These are phyloP conservation scores for Arachnomyces sp. DNA, from an alignment of 2,329 filamentous ascomycete species.

Conservation along the genomic window DNA sequence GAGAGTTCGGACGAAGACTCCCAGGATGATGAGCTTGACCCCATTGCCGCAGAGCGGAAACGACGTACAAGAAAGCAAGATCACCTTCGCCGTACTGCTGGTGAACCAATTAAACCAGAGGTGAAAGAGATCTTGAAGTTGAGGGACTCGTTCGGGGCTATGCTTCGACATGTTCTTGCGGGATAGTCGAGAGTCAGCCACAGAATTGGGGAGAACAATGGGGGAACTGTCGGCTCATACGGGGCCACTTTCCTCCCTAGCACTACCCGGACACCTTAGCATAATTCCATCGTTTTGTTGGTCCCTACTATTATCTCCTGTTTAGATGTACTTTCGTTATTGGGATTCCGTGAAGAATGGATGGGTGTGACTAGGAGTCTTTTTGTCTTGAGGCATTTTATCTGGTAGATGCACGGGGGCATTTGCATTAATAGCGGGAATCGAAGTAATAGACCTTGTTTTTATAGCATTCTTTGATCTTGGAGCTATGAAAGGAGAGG, in stretches of 20 bases:
- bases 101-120: slow-evolving; percentile 72
- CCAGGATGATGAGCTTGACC: slow-evolving; percentile 70
- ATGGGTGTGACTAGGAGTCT: no score
- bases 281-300: background rate
- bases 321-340: no score
- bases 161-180: slow-evolving; percentile 74
- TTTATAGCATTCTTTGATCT: no score
- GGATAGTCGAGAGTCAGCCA: slow-evolving; percentile 42
- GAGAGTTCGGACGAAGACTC: slow-evolving; percentile 59
- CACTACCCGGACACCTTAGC: background rate
- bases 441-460: no score
- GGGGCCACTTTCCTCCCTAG: no score
- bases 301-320: background rate
- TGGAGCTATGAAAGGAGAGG: no score
- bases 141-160: slow-evolving; percentile 67
- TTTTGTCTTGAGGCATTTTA: no score
- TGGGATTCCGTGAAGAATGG: no score
- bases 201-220: no score
- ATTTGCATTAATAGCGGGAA: no score
- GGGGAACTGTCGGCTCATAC: no score
- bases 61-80: slow-evolving; percentile 70
- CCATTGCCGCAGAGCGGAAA: slow-evolving; percentile 77
- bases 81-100: slow-evolving; percentile 67
- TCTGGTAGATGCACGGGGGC: no score
- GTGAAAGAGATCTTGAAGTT: slow-evolving; percentile 75